A percentile compares a stretch with the other conserved stretches of the same genome.
phyloP scores from a whole-genome alignment of 805 yeast species.

The Saccharomycopsis sp. region DNA sequence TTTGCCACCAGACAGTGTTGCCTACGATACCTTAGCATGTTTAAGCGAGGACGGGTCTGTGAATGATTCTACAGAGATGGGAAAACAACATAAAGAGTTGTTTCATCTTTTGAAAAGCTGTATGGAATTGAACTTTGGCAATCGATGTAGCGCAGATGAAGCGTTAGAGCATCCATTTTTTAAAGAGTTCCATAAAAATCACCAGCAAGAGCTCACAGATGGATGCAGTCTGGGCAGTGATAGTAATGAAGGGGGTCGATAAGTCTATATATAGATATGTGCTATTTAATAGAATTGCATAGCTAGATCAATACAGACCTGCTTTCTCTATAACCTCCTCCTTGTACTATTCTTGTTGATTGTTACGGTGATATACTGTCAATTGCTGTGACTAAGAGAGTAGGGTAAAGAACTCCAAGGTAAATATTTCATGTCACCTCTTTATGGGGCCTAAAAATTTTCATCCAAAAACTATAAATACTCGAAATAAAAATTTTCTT shows the following conservation, averaged over 20 bases:
- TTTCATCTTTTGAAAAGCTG: slow-evolving; percentile 52
- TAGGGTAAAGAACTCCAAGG: background rate
- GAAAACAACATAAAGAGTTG: slow-evolving; percentile 39
- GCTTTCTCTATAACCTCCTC: too few species aligned
- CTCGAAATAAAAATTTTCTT: background rate
- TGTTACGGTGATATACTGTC: too few species aligned
- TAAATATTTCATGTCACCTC: too few species aligned
- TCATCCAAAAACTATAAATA: background rate
- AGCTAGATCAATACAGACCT: background rate
- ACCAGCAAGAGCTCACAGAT: background rate
- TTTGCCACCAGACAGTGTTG: slow-evolving; percentile 66
- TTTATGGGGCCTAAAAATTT: background rate
- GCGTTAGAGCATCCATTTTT: slow-evolving; percentile 56
- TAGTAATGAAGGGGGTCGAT: background rate
- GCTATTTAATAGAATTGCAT: too few species aligned
- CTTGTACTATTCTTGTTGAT: too few species aligned
- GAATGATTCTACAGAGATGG: slow-evolving; percentile 31
- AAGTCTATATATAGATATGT: too few species aligned
- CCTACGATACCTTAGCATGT: slow-evolving; percentile 52
- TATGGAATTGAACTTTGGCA: slow-evolving; percentile 50
- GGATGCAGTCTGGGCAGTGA: background rate
- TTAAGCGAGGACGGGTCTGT: slow-evolving; percentile 36
- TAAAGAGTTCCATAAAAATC: slow-evolving; percentile 30
- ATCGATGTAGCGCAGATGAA: slow-evolving; percentile 52
- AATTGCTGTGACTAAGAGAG: too few species aligned